Base-by-base conservation (phyloP, 495 filamentous ascomycete genomes). In the Bryoglossum gracile region DNA sequence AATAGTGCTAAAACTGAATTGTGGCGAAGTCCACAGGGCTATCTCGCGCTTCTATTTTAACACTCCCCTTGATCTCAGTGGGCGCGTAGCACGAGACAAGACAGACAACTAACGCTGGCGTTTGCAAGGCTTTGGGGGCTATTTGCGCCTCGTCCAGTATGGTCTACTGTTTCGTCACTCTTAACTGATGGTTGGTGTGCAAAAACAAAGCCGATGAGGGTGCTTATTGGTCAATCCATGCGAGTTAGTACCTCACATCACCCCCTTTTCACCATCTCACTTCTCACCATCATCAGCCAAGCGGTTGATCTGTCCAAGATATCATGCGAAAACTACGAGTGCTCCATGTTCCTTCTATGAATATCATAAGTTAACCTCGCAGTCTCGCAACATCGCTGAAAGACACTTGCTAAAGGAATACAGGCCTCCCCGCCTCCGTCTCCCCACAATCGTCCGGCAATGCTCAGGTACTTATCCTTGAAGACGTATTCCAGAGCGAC, bases 31-130 rank as follows among this genome's bases (percentile, higher is more conserved):
- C n/a, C 24, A 8, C 32, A 13, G n/a, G 23, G 6, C 6, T 13
- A 6, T 30, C 26, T 6, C 5, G 10, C 14, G 41, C 41, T 43
- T 43, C 41, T 43, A 43, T 43, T 43, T 25, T 22, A n/a, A 25
- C n/a, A n/a, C n/a, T n/a, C n/a, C 32, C 24, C 8, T 13, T 18
- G 13, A 30, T 30, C 13, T 22, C 14, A 10, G n/a, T 19, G 24
- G 41, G 41, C 41, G 41, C 41, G 41, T 43, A 43, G 41, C 13
- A 14, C 10, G 41, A 14, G 5, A 32, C 24, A 0, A 18, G 18
- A 32, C 6, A 9, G 16, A 6, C 14, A 21, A n/a, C 16, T 10
- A n/a, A 13, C 24, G 41, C 41, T 21, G 14, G 40, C 41, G 25
- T 11, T 18, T 37, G 34, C 8, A 37, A 8, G 34, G 16, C 34